Conservation (phyloP, 108 stramenopile genomes). For the Schizochytrium sp. region DNA sequence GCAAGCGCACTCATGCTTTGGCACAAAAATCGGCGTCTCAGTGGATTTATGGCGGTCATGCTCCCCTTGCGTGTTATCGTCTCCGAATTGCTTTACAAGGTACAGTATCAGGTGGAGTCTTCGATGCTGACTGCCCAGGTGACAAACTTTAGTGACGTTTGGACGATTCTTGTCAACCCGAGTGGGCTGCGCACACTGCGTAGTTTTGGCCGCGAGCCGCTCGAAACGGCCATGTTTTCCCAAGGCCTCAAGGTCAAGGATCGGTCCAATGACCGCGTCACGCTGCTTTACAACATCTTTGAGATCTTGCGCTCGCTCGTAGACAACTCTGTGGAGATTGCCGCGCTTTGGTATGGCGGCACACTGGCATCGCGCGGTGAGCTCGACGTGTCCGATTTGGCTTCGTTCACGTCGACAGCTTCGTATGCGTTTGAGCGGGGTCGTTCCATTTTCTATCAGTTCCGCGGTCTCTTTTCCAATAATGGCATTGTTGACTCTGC, state of each 20-base stretch:
- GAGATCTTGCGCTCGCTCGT: not conserved
- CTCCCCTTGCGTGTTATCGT: not conserved
- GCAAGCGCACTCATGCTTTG: not conserved
- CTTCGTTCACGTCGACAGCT: not conserved
- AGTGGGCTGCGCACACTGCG: not conserved
- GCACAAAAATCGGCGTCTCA: not conserved
- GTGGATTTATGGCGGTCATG: not conserved
- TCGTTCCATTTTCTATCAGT: not conserved
- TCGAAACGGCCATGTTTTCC: not conserved
- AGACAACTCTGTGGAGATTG: not conserved
- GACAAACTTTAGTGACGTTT: not conserved
- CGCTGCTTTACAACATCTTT: not conserved
- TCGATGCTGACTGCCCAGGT: not conserved
- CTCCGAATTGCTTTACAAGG: not conserved
- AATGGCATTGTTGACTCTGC: constrained; percentile 6
- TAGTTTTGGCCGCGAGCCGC: not conserved
- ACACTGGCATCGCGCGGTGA: not conserved
- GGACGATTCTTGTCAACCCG: constrained; percentile 1
- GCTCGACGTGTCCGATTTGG: not conserved
- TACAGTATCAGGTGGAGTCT: not conserved
- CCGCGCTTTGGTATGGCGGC: not conserved
- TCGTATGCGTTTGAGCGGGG: not conserved
- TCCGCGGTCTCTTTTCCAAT: not conserved
- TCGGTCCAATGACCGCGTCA: not conserved
- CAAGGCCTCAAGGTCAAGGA: not conserved